phyloP scores from a whole-genome alignment of 257 asterid species.

The Cynanchum wilfordii region DNA sequence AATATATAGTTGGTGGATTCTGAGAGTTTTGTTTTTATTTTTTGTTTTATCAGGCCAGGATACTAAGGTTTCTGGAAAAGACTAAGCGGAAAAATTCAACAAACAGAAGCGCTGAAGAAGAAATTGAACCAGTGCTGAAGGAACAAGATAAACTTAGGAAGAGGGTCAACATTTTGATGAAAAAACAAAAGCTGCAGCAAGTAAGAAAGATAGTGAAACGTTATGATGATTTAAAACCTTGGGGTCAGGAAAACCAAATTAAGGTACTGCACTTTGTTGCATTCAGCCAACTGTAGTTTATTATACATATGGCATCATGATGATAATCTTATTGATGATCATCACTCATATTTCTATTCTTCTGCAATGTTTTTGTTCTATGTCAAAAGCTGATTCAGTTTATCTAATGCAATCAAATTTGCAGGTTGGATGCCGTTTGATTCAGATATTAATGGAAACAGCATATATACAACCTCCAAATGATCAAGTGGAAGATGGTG shows the following conservation, averaged over 20 bases:
- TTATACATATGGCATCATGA: neutral
- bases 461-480: conserved; percentile 86
- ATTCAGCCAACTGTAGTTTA: neutral
- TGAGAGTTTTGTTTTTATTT: conserved; percentile 11
- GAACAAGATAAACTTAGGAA: conserved; percentile 56
- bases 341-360: conserved; percentile 4
- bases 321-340: neutral
- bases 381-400: neutral
- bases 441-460: conserved; percentile 72
- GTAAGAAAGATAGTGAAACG: conserved; percentile 62
- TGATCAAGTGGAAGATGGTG: conserved; percentile 60
- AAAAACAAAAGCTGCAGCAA: conserved; percentile 60
- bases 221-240: conserved; percentile 60
- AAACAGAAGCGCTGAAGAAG: conserved; percentile 53
- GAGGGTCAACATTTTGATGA: conserved; percentile 66
- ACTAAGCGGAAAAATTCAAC: conserved; percentile 69
- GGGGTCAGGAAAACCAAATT: conserved; percentile 89
- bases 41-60: conserved; percentile 58
- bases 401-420: conserved; percentile 18
- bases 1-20: neutral
- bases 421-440: conserved; percentile 88
- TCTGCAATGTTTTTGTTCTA: neutral
- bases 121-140: conserved; percentile 35
- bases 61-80: conserved; percentile 68
- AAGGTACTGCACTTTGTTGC: conserved; percentile 42